These are phyloP conservation scores for Avena eriantha DNA, from an alignment of 176 grass and related monocot species.

Conservation along the genomic window DNA sequence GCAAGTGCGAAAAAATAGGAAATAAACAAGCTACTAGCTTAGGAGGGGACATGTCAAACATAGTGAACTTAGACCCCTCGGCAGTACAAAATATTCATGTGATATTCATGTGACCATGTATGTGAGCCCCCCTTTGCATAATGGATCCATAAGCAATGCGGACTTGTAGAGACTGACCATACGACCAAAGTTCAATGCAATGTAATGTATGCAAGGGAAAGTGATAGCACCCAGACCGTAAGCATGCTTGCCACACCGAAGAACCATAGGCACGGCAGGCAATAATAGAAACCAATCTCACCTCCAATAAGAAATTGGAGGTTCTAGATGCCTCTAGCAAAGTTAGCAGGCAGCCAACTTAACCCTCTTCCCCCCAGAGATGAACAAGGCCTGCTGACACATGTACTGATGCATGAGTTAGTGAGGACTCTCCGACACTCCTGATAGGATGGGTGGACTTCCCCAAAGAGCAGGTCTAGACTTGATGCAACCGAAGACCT, in stretches of 20 bases:
- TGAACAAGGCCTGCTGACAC: constrained; percentile 45
- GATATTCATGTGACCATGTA: constrained; percentile 40
- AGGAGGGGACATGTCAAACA: constrained; percentile 30
- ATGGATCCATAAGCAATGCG: constrained; percentile 40
- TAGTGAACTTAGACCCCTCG: constrained; percentile 41
- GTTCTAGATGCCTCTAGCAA: constrained; percentile 48
- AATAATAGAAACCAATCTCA: constrained; percentile 42
- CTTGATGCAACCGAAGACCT: constrained; percentile 63
- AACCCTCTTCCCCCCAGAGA: constrained; percentile 42
- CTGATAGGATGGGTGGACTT: constrained; percentile 45
- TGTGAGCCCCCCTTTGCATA: constrained; percentile 19
- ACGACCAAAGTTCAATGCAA: constrained; percentile 57
- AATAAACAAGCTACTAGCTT: constrained; percentile 39
- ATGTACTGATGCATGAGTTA: constrained; percentile 73
- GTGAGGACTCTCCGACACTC: constrained; percentile 61
- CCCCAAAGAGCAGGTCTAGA: constrained; percentile 56
- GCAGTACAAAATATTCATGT: constrained; percentile 52
- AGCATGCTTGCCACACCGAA: constrained; percentile 32
- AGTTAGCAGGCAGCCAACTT: constrained; percentile 59
- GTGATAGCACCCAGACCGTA: constrained; percentile 42
- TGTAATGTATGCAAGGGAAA: constrained; percentile 51
- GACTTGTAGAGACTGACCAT: constrained; percentile 44
- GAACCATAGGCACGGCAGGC: constrained; percentile 46
- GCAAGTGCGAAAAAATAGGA: constrained; percentile 44
- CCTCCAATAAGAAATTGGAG: constrained; percentile 55